A percentile compares a stretch with the other conserved stretches of the same genome.
Evolutionary conservation across 345 rosid species (phyloP).

Genomic region (Rhizophora mangle): DNA sequence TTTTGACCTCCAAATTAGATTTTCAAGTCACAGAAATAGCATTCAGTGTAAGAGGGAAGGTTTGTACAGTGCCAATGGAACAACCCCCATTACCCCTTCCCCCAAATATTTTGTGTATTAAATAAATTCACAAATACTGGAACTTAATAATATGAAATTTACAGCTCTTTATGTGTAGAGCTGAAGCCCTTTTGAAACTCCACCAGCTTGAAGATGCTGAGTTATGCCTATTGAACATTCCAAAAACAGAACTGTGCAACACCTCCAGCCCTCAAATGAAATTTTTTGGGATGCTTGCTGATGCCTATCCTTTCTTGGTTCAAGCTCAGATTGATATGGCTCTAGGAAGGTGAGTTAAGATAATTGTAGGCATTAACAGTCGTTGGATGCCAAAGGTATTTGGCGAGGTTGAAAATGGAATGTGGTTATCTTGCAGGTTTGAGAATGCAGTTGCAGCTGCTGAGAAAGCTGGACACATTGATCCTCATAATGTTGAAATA

Average conservation of each 20-base stretch:
- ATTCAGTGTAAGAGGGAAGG: neutral
- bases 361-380: conserved; percentile 11
- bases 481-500: conserved; percentile 67
- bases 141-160: conserved; percentile 43
- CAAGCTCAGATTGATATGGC: conserved; percentile 88
- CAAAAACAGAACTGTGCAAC: conserved; percentile 43
- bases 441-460: conserved; percentile 75
- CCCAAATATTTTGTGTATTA: neutral
- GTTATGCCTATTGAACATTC: conserved; percentile 39
- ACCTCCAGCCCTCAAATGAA: conserved; percentile 41
- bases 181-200: conserved; percentile 86
- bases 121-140: conserved; percentile 19
- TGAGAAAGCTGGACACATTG: conserved; percentile 72
- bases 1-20: neutral
- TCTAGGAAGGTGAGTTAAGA: conserved; percentile 74
- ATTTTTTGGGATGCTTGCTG: conserved; percentile 75
- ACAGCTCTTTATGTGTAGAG: conserved; percentile 97
- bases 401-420: conserved; percentile 33
- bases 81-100: neutral
- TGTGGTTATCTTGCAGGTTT: conserved; percentile 79
- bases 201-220: conserved; percentile 77
- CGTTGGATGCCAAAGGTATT: conserved; percentile 8
- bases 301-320: conserved; percentile 69
- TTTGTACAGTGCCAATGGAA: neutral
- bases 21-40: neutral